Conservation (phyloP, 2,329 filamentous ascomycete genomes). For the Trichoderma sp. region DNA sequence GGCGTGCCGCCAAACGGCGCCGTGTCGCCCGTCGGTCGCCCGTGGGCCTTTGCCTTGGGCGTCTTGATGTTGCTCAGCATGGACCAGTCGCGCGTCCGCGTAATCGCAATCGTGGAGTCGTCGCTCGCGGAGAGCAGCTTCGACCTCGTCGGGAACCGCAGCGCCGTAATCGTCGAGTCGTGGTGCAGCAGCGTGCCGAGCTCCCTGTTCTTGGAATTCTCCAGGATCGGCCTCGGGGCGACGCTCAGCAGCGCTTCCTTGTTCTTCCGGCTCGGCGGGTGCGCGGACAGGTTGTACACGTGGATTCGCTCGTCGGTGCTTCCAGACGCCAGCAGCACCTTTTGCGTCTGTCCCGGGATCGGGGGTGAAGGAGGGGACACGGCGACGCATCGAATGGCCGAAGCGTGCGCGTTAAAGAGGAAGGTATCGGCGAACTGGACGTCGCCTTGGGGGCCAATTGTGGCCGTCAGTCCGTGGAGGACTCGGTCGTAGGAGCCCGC, state of each 20-base stretch:
- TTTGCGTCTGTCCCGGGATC: constrained; percentile 66
- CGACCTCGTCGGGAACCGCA: constrained; percentile 80
- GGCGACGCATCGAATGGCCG: constrained; percentile 85
- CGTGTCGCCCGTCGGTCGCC: constrained; percentile 86
- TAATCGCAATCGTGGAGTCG: constrained; percentile 88
- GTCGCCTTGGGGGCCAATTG: constrained; percentile 50
- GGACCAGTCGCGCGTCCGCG: constrained; percentile 85
- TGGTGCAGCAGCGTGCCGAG: constrained; percentile 87
- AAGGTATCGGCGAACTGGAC: constrained; percentile 87
- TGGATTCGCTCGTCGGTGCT: constrained; percentile 95
- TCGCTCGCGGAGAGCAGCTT: constrained; percentile 89
- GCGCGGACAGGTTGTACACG: constrained; percentile 82
- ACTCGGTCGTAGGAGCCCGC: constrained; percentile 93
- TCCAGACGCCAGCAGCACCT: constrained; percentile 86
- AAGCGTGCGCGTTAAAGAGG: constrained; percentile 90
- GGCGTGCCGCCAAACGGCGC: constrained; percentile 78
- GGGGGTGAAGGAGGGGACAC: constrained; percentile 74
- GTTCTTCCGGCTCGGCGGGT: constrained; percentile 60
- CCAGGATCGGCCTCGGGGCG: constrained; percentile 71
- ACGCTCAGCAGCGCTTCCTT: constrained; percentile 67
- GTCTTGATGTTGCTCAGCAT: constrained; percentile 86
- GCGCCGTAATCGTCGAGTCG: constrained; percentile 74
- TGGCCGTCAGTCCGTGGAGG: constrained; percentile 86
- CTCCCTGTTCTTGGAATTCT: constrained; percentile 86
- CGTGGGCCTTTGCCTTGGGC: constrained; percentile 77